Base-by-base conservation (phyloP, 148 eudicot species). In the Vaccinium macrocarpon region DNA sequence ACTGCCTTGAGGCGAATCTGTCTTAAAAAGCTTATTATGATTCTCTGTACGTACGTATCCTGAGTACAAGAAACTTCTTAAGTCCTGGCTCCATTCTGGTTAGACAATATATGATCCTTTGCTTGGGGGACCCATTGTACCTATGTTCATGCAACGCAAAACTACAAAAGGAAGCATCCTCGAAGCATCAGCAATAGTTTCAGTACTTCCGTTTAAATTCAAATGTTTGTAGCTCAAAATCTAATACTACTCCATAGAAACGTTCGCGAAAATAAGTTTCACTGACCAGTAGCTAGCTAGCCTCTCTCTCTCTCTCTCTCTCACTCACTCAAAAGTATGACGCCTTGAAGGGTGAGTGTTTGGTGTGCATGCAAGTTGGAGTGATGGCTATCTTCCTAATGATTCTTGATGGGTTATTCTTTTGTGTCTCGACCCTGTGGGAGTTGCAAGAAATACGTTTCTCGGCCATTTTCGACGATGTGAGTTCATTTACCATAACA, bases 361-460 rank as follows among this genome's bases (percentile, higher is more conserved):
- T 64, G 19, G 29, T 9, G 70, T n/a, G 8, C 27, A 2, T 0
- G 35, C 35, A 32, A 32, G 68, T 61, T 8, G 57, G 29, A 78
- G 52, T 25, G 77, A 82, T 82, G 84, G 84, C 49, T 29, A 29
- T 50, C 18, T 82, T 72, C 53, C 8, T 21, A 8, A 49, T 13
- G 53, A 55, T 82, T 21, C 14, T 88, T 12, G 86, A 86, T 57
- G 91, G 91, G 78, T 0, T 86, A 49, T 86, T 52, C 56, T 21
- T 29, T 18, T 76, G 86, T 2, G 88, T 88, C 50, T 49, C 72
- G 7, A 84, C 86, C 1, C 86, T 87, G 6, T 88, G 90, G 90
- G 84, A 84, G 84, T 81, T 88, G 3, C 91, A 90, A 84, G 91
- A 90, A 64, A 80, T 90, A 78, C 82, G 91, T 53, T 88, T 84